Percentiles rank a stretch among this genome's conserved stretches.
phyloP scores from a whole-genome alignment of 192 early-diverging fungal species.

The Helicostylum pulchrum region DNA sequence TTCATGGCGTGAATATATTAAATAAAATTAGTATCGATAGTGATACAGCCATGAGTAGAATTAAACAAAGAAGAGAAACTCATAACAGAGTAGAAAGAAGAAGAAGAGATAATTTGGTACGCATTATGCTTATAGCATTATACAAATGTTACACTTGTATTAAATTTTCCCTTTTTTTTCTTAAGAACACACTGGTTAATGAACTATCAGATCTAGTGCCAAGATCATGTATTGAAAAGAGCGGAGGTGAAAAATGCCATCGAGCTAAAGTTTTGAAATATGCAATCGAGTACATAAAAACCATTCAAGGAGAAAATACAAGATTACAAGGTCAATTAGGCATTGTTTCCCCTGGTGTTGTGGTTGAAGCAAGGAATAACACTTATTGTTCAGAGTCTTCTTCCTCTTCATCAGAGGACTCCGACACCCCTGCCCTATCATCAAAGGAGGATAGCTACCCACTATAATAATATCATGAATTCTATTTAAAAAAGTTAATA shows the following conservation, averaged over 20 bases:
- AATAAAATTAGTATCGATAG: conserved; percentile 68
- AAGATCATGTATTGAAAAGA: conserved; percentile 12
- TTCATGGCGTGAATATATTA: conserved; percentile 72
- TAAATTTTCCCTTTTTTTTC: not conserved
- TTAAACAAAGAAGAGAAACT: conserved; percentile 65
- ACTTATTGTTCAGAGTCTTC: not conserved
- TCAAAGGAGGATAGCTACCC: not conserved
- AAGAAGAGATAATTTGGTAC: conserved; percentile 61
- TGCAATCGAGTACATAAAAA: conserved; percentile 55
- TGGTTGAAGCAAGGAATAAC: too few species aligned
- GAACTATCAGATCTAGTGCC: conserved; percentile 44
- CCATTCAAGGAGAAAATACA: conserved; percentile 54
- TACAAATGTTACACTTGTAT: not conserved
- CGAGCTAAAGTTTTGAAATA: conserved; percentile 43
- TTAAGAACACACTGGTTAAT: conserved; percentile 36
- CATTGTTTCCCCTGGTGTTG: not conserved
- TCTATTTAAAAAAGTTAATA: not conserved
- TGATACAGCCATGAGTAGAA: conserved; percentile 62
- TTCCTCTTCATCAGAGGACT: not conserved
- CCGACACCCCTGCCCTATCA: not conserved
- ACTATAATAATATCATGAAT: too few species aligned
- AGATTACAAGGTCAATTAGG: conserved; percentile 31
- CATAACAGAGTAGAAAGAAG: conserved; percentile 73
- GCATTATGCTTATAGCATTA: not conserved
- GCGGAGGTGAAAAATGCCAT: conserved; percentile 41